A percentile compares a stretch with the other conserved stretches of the same genome.
These are phyloP conservation scores for Lanmaoa rubissima DNA, from an alignment of 768 basidiomycete genomes.

Conservation along the genomic window DNA sequence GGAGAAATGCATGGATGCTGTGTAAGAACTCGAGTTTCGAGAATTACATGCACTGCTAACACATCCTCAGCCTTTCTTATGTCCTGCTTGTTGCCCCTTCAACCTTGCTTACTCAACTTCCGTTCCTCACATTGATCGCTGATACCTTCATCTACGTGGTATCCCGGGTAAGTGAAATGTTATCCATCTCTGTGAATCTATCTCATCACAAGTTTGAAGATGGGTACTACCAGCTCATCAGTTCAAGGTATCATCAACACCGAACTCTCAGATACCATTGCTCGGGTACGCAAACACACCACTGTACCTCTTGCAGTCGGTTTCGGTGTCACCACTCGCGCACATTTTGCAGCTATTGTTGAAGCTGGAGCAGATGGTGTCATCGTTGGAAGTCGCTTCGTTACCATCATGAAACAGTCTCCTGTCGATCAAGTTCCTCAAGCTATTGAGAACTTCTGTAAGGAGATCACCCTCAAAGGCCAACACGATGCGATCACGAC, in stretches of 20 bases:
- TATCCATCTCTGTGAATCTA: background rate
- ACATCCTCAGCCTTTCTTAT: background rate
- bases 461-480: background rate
- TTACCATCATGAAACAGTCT: background rate
- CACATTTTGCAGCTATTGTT: background rate
- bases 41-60: no score
- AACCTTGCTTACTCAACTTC: background rate
- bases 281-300: background rate
- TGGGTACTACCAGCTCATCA: background rate
- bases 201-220: background rate
- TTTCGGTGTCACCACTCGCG: background rate
- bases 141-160: background rate
- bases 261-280: background rate
- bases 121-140: background rate
- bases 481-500: background rate
- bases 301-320: background rate
- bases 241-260: background rate
- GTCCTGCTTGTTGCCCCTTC: background rate
- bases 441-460: background rate
- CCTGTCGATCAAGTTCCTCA: background rate
- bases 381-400: background rate
- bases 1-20: background rate
- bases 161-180: background rate
- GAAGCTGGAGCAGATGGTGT: background rate
- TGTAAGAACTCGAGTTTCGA: no score